Conservation (phyloP, 2,329 filamentous ascomycete genomes). For the Calonectria honghensis region DNA sequence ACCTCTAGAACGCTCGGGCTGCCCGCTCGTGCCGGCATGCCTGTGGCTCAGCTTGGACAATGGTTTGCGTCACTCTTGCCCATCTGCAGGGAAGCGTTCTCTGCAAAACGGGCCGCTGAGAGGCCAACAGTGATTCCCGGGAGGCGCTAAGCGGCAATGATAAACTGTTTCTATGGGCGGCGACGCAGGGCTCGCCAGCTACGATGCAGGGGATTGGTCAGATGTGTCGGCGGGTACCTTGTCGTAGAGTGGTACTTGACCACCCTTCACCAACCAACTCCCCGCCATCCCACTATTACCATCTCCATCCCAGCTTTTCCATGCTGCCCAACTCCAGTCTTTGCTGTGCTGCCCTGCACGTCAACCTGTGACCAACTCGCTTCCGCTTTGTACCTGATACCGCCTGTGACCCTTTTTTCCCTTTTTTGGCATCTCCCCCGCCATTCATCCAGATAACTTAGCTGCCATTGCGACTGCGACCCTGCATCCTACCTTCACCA, state of each 20-base stretch:
- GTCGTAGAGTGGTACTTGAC: slow-evolving; percentile 37
- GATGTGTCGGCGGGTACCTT: slow-evolving; percentile 31
- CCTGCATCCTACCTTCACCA: slow-evolving; percentile 21
- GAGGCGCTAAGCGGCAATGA: slow-evolving; percentile 15
- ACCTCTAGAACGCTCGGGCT: slow-evolving; percentile 35
- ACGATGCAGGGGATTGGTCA: slow-evolving; percentile 5
- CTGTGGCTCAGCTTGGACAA: slow-evolving; percentile 13
- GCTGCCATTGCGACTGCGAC: slow-evolving; percentile 35
- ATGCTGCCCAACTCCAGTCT: slow-evolving; percentile 37
- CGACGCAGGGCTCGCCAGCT: slow-evolving; percentile 2
- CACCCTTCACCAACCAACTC: slow-evolving; percentile 18
- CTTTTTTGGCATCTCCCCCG: slow-evolving; percentile 18
- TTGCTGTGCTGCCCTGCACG: slow-evolving; percentile 26
- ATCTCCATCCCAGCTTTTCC: slow-evolving; percentile 26
- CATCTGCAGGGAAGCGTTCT: slow-evolving; percentile 29
- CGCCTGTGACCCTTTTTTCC: slow-evolving; percentile 9
- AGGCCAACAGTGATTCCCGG: slow-evolving; percentile 23
- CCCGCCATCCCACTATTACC: slow-evolving; percentile 34
- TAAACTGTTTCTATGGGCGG: slow-evolving; percentile 4
- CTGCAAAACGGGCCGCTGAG: slow-evolving; percentile 34
- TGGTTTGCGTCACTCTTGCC: slow-evolving; percentile 31
- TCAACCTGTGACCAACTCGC: slow-evolving; percentile 44
- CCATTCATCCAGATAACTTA: slow-evolving; percentile 28
- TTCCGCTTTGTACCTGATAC: slow-evolving; percentile 27
- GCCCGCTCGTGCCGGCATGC: slow-evolving; percentile 36